Evolutionary conservation across 352 stramenopile species (phyloP), one percentile per base, ranked within the genome.

Genomic region (Pilasporangium apinafurcum): DNA sequence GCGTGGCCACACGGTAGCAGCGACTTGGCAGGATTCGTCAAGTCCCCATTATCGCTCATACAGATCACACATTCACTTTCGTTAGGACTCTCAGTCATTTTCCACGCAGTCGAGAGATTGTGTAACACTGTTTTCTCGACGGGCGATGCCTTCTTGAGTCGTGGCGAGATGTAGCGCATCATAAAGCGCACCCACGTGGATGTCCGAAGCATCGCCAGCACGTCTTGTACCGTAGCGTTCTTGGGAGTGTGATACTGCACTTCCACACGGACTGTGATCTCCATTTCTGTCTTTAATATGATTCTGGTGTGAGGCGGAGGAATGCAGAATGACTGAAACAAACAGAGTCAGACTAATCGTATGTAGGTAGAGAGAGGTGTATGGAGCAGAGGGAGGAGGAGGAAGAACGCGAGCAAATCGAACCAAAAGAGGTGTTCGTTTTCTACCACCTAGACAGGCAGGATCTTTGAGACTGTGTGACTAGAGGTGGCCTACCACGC

Each of bases 1-100:
- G 75, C 35, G 61, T 98, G 92, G 18, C 73, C 67, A 45, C 92
- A 98, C 1, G 90, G 80, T 12, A 98, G 59, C 8, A 62, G 58
- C 28, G 88, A n/a, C 74, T 13, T 33, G 25, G 14, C 30, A 42
- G n/a, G 14, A 14, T 10, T 90, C 58, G 21, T 13, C 41, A 53
- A 62, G 44, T 41, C 57, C 49, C 31, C 64, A 33, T 33, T 56
- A 56, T 95, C 66, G 61, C 80, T 70, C 30, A 97, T 71, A 61
- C 91, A 98, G 48, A 98, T 89, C 3, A 68, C 71, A 54, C 86
- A 96, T 25, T 67, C 56, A 33, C 56, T 45, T 36, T 66, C 44
- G 17, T 51, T 43, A 30, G 17, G 29, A 20, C 45, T 44, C 37
- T 12, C 41, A 8, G 3, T 29, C 21, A 68, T 56, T 30, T 50